Conservation (phyloP, 768 basidiomycete genomes). For the Trametes sanguinea region DNA sequence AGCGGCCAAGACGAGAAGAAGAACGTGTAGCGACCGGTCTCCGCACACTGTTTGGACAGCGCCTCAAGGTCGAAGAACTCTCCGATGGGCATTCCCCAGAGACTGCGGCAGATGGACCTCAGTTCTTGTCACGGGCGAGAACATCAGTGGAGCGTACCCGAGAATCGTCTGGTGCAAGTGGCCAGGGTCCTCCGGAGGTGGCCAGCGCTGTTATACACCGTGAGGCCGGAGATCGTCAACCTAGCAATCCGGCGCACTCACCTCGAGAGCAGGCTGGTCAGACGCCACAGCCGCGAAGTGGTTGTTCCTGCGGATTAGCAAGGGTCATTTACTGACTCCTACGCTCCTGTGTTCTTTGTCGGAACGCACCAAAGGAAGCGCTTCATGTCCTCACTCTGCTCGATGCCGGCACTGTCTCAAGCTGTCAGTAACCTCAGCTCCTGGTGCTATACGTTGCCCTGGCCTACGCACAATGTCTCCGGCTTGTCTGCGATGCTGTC, state of each 20-base stretch:
- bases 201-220: slow-evolving; percentile 48
- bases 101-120: slow-evolving; percentile 34
- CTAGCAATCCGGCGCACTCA: slow-evolving; percentile 21
- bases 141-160: slow-evolving; percentile 1
- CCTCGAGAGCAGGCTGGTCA: slow-evolving; percentile 69
- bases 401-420: slow-evolving; percentile 59
- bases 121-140: background rate
- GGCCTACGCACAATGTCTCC: slow-evolving; percentile 54
- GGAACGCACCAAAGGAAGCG: slow-evolving; percentile 58
- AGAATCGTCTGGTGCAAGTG: slow-evolving; percentile 27
- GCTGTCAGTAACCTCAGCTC: background rate
- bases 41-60: slow-evolving; percentile 55
- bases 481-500: slow-evolving; percentile 43
- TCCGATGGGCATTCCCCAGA: slow-evolving; percentile 80
- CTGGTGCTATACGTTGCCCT: too few relatives aligned
- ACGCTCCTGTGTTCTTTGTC: background rate
- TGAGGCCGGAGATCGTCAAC: background rate
- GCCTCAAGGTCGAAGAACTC: slow-evolving; percentile 75
- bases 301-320: slow-evolving; percentile 54
- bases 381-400: slow-evolving; percentile 71
- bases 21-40: slow-evolving; percentile 65
- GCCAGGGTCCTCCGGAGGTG: slow-evolving; percentile 42
- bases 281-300: slow-evolving; percentile 72
- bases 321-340: too few relatives aligned
- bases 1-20: slow-evolving; percentile 79